A percentile compares a stretch with the other conserved stretches of the same genome.
Conservation (phyloP, 2,329 filamentous ascomycete genomes). For the Xylaria hypoxylon region DNA sequence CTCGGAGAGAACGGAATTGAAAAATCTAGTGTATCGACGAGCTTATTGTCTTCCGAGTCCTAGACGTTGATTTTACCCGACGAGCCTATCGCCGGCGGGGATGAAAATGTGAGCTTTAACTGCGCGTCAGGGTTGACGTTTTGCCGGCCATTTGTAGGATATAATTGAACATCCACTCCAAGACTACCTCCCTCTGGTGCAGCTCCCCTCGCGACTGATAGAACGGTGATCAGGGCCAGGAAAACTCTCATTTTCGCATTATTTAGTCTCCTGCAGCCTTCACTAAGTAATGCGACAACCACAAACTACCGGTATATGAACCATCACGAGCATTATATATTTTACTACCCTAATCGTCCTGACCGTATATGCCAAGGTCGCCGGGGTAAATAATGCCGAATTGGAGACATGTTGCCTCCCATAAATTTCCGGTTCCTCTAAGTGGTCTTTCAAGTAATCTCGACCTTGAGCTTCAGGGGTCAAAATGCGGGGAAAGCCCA, state of each 20-base stretch:
- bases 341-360: not conserved
- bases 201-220: slow-evolving; percentile 14
- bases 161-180: slow-evolving; percentile 16
- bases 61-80: slow-evolving; percentile 35
- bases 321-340: slow-evolving; percentile 11
- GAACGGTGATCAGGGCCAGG: not conserved
- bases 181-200: not conserved
- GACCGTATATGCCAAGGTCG: too few relatives aligned
- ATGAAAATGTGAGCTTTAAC: slow-evolving; percentile 28
- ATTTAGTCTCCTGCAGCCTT: not conserved
- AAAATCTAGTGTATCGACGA: slow-evolving; percentile 32
- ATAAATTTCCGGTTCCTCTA: slow-evolving; percentile 6
- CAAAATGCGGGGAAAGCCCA: slow-evolving; percentile 12
- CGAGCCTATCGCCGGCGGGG: slow-evolving; percentile 27
- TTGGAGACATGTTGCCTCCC: slow-evolving; percentile 10
- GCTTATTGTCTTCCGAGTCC: slow-evolving; percentile 27
- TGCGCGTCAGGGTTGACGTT: slow-evolving; percentile 32
- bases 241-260: slow-evolving; percentile 18
- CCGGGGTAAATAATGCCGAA: slow-evolving; percentile 28
- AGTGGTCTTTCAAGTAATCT: too few relatives aligned
- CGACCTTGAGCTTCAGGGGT: not conserved
- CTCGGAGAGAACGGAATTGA: slow-evolving; percentile 34
- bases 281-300: not conserved
- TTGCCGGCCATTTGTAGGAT: slow-evolving; percentile 24
- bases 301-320: not conserved